Base-by-base conservation (phyloP, 805 yeast genomes). In the Pichia manshurica region DNA sequence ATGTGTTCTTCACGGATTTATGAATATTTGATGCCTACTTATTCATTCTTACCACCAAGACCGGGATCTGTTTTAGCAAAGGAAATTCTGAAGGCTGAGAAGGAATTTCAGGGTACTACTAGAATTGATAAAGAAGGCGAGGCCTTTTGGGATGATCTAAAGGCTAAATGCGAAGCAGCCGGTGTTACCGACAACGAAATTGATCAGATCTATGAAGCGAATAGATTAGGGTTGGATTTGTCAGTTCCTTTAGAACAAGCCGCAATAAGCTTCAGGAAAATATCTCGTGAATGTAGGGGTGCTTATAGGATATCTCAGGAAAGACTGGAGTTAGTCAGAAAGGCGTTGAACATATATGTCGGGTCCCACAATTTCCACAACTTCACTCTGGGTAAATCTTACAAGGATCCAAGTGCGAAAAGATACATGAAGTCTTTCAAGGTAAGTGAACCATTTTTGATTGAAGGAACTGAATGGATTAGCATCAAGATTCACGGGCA, bases 401-500 rank as follows among this genome's bases (percentile, higher is more conserved):
- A 77, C 68, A 84, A 79, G 55, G 98, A 93, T 60, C 83, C 95
- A 17, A 84, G 95, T 53, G 84, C 97, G 2, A 72, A 76, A 44
- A 74, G 99, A 58, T 86, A 71, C 63, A 90, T 93, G 88, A 86
- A 86, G 59, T 69, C 77, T 17, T 74, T 91, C 42, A 73, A 77
- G 0, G 96, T 88, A 0, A 78, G 89, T 16, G 95, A 87, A 2
- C 98, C 98, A 2, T 87, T 88, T 64, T 83, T 88, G 44, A 90
- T 91, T 55, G 87, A 90, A 60, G 89, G 87, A 41, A 89, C 96
- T 6, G 98, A 93, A 63, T 93, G 99, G 99, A 77, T 87, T 2
- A 87, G 96, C 2, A 84, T 93, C 60, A 90, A 91, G 70, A 87
- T 93, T 55, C 99, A 93, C 65, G 99, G 99, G 7, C 99, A 93